Percentiles rank a stretch among this genome's conserved stretches.
These are phyloP conservation scores for Saturnispora gosingensis DNA, from an alignment of 805 yeast genomes.

Conservation along the genomic window DNA sequence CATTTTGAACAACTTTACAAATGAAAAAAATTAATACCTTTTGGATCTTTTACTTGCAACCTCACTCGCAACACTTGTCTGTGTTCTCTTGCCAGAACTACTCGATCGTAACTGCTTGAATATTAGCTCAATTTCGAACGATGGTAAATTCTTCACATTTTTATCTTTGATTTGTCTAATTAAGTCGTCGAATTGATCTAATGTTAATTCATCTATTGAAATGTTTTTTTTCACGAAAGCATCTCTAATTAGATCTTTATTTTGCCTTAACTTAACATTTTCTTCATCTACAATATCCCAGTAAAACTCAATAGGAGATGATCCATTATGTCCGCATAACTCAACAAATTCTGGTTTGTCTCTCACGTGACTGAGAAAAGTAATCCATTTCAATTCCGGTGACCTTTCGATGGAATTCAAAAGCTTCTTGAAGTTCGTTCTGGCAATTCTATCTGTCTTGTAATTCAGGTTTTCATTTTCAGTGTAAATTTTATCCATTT, in stretches of 20 bases:
- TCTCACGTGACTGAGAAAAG: slow-evolving; percentile 41
- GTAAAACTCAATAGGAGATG: slow-evolving; percentile 66
- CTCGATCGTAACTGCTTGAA: background rate
- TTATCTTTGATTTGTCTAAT: slow-evolving; percentile 8
- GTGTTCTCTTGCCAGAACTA: background rate
- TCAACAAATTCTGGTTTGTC: slow-evolving; percentile 49
- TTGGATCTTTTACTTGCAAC: background rate
- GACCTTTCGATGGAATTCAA: slow-evolving; percentile 29
- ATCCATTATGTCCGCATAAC: slow-evolving; percentile 68
- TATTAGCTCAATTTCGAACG: background rate
- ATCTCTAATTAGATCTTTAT: slow-evolving; percentile 51
- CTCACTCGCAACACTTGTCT: background rate
- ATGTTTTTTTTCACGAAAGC: slow-evolving; percentile 27
- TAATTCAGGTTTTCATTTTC: slow-evolving; percentile 34
- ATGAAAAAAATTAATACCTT: background rate
- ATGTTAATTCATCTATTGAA: slow-evolving; percentile 3
- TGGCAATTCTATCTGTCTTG: slow-evolving; percentile 52
- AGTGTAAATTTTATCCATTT: slow-evolving; percentile 23
- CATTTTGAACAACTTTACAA: background rate
- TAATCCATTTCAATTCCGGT: slow-evolving; percentile 52
- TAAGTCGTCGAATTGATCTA: slow-evolving; percentile 11
- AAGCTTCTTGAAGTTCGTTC: slow-evolving; percentile 47
- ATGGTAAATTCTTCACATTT: background rate
- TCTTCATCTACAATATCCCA: slow-evolving; percentile 65
- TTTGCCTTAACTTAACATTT: slow-evolving; percentile 43